Conservation (phyloP, 495 filamentous ascomycete species). For the Penicillium herquei region DNA sequence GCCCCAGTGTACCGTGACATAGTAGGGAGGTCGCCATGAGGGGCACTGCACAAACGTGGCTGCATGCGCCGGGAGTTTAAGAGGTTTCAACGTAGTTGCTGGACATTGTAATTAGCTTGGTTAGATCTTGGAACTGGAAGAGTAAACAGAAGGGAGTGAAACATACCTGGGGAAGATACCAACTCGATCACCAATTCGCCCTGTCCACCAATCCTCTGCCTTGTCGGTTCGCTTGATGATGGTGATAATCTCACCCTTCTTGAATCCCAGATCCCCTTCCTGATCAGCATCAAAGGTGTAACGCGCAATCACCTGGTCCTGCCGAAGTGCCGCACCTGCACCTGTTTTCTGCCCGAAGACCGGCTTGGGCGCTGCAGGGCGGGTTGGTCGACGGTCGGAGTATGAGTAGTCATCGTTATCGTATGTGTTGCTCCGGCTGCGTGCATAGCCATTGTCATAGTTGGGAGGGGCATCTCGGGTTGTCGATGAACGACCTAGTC, state of each 20-base stretch:
- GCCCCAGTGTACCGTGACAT: no score
- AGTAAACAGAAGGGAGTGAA: neutral
- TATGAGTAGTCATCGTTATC: constrained; percentile 59
- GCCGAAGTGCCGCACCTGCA: constrained; percentile 54
- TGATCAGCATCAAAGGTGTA: constrained; percentile 95
- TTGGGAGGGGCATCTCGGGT: constrained; percentile 44
- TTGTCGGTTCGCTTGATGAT: constrained; percentile 94
- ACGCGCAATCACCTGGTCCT: constrained; percentile 84
- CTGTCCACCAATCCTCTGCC: constrained; percentile 86
- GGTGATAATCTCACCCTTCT: constrained; percentile 95
- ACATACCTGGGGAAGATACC: constrained; percentile 63
- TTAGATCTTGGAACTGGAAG: neutral
- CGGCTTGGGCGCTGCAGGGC: constrained; percentile 86
- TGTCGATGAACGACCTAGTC: constrained; percentile 49
- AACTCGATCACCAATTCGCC: constrained; percentile 60
- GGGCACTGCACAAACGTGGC: neutral
- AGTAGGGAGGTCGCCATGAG: no score
- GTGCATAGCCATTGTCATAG: constrained; percentile 49
- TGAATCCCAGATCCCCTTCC: constrained; percentile 88
- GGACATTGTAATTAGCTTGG: constrained; percentile 9
- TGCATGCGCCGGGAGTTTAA: constrained; percentile 15
- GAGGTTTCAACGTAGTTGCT: constrained; percentile 49
- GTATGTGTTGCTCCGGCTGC: constrained; percentile 46
- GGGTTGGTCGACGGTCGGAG: constrained; percentile 53
- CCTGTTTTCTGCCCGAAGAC: constrained; percentile 67